A percentile compares a stretch with the other conserved stretches of the same genome.
These are phyloP conservation scores for Beauveria pseudobassiana DNA, from an alignment of 2,329 filamentous ascomycete species.

Conservation along the genomic window DNA sequence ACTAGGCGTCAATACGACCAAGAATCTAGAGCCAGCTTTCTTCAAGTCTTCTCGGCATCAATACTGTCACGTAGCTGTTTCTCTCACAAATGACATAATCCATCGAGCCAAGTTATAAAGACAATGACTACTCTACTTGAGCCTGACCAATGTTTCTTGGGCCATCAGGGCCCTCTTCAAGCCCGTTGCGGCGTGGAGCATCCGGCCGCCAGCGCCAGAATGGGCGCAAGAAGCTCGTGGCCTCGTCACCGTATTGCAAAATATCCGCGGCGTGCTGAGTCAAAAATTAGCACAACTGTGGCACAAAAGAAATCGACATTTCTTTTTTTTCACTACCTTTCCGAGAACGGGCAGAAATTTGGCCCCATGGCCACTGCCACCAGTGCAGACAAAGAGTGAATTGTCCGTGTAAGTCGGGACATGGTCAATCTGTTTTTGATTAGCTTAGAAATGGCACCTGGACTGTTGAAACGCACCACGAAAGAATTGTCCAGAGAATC, in stretches of 20 bases:
- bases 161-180: conserved; percentile 23
- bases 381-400: conserved; percentile 27
- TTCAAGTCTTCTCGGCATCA: background rate
- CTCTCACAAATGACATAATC: background rate
- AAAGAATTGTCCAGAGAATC: conserved; percentile 28
- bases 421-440: conserved; percentile 21
- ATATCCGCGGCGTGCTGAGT: conserved; percentile 25
- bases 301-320: background rate
- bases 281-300: conserved; percentile 3
- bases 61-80: background rate
- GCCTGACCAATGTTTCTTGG: conserved; percentile 17
- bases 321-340: conserved; percentile 14
- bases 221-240: conserved; percentile 22
- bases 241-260: conserved; percentile 19
- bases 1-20: background rate
- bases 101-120: background rate
- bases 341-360: conserved; percentile 29
- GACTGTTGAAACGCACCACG: conserved; percentile 13
- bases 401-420: conserved; percentile 22
- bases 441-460: background rate
- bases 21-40: background rate
- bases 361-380: conserved; percentile 28
- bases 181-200: conserved; percentile 20
- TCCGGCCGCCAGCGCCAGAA: conserved; percentile 25
- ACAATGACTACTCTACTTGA: background rate